Evolutionary conservation across 495 filamentous ascomycete genomes (phyloP).

Genomic region (Cladorrhinum samala): DNA sequence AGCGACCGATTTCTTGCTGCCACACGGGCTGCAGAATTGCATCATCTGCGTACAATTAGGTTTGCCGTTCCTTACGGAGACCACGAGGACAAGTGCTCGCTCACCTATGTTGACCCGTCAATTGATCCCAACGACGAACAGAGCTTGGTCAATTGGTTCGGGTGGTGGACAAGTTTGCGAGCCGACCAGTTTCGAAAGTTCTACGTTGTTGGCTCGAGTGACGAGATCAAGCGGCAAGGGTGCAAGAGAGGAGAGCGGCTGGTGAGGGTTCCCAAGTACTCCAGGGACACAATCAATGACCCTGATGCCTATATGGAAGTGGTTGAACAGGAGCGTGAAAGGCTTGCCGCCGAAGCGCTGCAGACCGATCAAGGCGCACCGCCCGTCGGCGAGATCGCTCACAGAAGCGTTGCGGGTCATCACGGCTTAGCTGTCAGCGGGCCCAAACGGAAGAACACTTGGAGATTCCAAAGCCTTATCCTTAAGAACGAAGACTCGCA

Average conservation of each 20-base stretch:
- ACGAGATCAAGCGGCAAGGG: slow-evolving; percentile 9
- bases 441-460: not conserved
- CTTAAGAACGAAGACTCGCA: not conserved
- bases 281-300: slow-evolving; percentile 30
- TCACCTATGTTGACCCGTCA: slow-evolving; percentile 34
- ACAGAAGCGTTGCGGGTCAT: not conserved
- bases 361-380: not conserved
- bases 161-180: slow-evolving; percentile 44
- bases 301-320: slow-evolving; percentile 31
- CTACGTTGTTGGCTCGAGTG: slow-evolving; percentile 39
- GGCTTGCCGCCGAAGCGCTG: not conserved
- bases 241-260: slow-evolving; percentile 27
- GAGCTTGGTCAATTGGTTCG: slow-evolving; percentile 48
- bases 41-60: slow-evolving; percentile 3
- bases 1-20: slow-evolving; percentile 20
- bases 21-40: slow-evolving; percentile 20
- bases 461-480: slow-evolving; percentile 12
- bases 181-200: slow-evolving; percentile 44
- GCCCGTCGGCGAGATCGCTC: not conserved
- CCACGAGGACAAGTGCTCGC: slow-evolving; percentile 31
- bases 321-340: slow-evolving; percentile 10
- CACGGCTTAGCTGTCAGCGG: not conserved
- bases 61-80: slow-evolving; percentile 11
- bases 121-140: slow-evolving; percentile 50
- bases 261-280: slow-evolving; percentile 36